Conservation (phyloP, 352 stramenopile species). For the Phytophthora chlamydospora region DNA sequence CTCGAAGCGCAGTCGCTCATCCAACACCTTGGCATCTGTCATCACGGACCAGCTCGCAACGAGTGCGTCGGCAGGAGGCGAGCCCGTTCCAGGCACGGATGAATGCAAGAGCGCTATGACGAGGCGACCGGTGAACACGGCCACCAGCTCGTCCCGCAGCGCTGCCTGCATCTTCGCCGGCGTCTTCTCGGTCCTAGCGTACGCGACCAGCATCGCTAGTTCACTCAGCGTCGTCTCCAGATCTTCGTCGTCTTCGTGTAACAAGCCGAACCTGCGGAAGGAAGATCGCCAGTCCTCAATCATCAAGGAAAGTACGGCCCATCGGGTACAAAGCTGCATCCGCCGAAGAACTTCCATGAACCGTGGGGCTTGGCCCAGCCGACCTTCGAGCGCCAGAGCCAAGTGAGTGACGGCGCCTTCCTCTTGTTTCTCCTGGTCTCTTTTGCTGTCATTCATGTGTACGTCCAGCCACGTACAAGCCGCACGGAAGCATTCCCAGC, state of each 20-base stretch:
- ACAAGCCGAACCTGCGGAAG: conserved; percentile 17
- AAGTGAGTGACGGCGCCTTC: conserved; percentile 44
- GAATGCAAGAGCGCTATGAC: conserved; percentile 50
- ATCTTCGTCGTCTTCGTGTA: conserved; percentile 13
- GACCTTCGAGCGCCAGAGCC: conserved; percentile 66
- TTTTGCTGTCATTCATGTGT: conserved; percentile 29
- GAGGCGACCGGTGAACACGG: conserved; percentile 46
- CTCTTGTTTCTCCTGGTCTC: conserved; percentile 14
- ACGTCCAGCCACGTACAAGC: conserved; percentile 68
- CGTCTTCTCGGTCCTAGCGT: conserved; percentile 36
- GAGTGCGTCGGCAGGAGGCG: conserved; percentile 18
- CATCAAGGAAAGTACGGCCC: conserved; percentile 35
- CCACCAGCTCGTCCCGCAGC: conserved; percentile 57
- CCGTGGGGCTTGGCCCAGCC: conserved; percentile 39
- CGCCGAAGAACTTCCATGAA: conserved; percentile 43
- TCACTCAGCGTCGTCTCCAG: conserved; percentile 42
- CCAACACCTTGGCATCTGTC: conserved; percentile 34
- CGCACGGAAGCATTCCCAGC: conserved; percentile 73
- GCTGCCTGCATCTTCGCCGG: conserved; percentile 43
- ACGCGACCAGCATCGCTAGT: conserved; percentile 51
- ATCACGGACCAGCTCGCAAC: conserved; percentile 36
- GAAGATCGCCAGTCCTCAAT: conserved; percentile 54
- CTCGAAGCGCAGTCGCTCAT: conserved; percentile 52
- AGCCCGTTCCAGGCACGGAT: not conserved
- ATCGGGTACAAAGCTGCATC: conserved; percentile 36